phyloP scores from a whole-genome alignment of 805 yeast genomes.

The Kregervanrija pseudodelftensis region DNA sequence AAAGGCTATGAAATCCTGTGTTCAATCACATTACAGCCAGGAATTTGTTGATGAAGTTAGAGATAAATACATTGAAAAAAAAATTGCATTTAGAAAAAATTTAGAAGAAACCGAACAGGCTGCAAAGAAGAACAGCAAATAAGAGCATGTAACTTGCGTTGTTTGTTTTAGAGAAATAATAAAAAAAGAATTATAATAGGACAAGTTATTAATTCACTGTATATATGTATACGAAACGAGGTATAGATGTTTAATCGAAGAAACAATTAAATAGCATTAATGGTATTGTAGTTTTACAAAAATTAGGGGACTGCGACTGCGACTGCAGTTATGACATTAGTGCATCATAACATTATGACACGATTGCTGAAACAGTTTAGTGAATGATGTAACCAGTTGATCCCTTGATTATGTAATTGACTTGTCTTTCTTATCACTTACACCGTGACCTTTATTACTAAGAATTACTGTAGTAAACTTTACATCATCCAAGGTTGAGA shows the following conservation, averaged over 20 bases:
- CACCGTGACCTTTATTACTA: too few relatives aligned
- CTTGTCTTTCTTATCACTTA: too few relatives aligned
- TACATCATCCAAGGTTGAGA: too few relatives aligned
- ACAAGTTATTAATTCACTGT: not conserved
- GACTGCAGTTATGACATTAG: too few relatives aligned
- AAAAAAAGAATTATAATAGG: not conserved
- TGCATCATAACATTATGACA: not conserved
- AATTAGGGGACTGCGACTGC: not conserved
- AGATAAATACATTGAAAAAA: conserved; percentile 55
- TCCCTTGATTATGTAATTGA: too few relatives aligned
- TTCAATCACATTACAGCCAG: conserved; percentile 50
- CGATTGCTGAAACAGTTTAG: too few relatives aligned
- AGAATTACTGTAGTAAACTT: too few relatives aligned
- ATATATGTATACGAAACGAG: not conserved
- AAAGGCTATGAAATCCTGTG: conserved; percentile 55
- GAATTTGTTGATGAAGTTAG: conserved; percentile 65
- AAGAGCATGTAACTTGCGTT: not conserved
- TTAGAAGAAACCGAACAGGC: conserved; percentile 6
- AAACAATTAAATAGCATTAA: not conserved
- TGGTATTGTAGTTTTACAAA: not conserved
- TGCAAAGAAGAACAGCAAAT: conserved; percentile 3
- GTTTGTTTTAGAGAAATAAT: not conserved
- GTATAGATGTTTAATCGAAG: too few relatives aligned
- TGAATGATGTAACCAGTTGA: too few relatives aligned
- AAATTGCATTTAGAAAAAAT: conserved; percentile 31